Evolutionary conservation across 1,284 basidiomycete genomes (phyloP).

Genomic region (Trametes hirsuta): DNA sequence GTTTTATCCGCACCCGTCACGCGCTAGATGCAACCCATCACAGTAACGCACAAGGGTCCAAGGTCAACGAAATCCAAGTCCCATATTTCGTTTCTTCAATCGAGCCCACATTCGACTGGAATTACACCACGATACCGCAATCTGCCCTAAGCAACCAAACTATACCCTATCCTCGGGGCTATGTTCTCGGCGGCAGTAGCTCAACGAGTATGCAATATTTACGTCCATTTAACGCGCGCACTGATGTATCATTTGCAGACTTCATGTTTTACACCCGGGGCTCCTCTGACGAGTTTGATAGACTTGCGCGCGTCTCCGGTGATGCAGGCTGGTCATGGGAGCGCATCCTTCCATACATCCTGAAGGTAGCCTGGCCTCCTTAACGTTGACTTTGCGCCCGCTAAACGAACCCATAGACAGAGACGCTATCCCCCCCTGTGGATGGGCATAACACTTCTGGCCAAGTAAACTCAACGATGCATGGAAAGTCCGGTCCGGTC

Average conservation of each 20-base stretch:
- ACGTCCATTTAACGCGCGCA: not conserved
- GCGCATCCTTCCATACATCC: constrained; percentile 26
- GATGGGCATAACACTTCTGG: constrained; percentile 10
- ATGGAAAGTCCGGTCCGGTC: constrained; percentile 33
- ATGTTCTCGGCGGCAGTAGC: constrained; percentile 32
- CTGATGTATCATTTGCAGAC: constrained; percentile 35
- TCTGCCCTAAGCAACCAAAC: constrained; percentile 30
- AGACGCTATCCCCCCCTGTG: constrained; percentile 13
- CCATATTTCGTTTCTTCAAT: constrained; percentile 4
- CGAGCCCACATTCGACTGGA: constrained; percentile 23
- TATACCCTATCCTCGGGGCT: constrained; percentile 29
- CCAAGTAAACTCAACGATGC: constrained; percentile 14
- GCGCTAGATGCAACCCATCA: not conserved
- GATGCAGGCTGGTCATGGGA: constrained; percentile 38
- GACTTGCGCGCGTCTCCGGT: constrained; percentile 33
- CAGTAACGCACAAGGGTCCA: not conserved
- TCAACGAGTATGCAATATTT: constrained; percentile 26
- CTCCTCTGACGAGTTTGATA: constrained; percentile 38
- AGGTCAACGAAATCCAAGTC: not conserved
- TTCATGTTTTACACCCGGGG: constrained; percentile 46
- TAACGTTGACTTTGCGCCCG: not conserved
- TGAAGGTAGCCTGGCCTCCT: constrained; percentile 18
- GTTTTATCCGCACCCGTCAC: too few relatives aligned
- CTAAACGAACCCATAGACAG: not conserved
- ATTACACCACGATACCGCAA: constrained; percentile 30